A percentile compares a stretch with the other conserved stretches of the same genome.
Conservation (phyloP, 2,329 filamentous ascomycete genomes). For the Dactylellina haptotyla region DNA sequence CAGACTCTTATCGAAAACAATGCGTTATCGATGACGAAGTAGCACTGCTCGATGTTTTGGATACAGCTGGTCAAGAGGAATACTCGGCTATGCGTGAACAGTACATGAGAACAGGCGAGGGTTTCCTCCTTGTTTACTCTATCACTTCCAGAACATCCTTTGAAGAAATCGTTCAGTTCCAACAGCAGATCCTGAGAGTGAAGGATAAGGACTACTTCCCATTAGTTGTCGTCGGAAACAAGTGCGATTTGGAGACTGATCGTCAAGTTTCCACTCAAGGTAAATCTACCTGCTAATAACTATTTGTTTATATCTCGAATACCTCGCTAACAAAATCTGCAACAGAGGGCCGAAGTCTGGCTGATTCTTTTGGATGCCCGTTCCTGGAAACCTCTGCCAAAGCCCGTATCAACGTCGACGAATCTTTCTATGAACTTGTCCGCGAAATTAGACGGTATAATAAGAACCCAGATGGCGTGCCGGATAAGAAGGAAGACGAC, state of each 20-base stretch:
- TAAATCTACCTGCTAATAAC: constrained; percentile 65
- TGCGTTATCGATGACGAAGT: constrained; percentile 99
- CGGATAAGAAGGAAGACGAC: constrained; percentile 52
- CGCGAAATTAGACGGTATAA: constrained; percentile 98
- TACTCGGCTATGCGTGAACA: constrained; percentile 99
- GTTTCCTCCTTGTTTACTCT: constrained; percentile 96
- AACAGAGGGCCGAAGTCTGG: constrained; percentile 87
- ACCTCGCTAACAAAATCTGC: constrained; percentile 19
- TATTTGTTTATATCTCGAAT: constrained; percentile 1
- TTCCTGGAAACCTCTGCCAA: constrained; percentile 99
- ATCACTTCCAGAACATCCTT: constrained; percentile 98
- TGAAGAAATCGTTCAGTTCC: constrained; percentile 97
- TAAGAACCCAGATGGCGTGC: constrained; percentile 86
- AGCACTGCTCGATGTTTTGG: constrained; percentile 94
- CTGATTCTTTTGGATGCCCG: constrained; percentile 89
- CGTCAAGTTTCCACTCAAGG: constrained; percentile 91
- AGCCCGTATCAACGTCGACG: constrained; percentile 96
- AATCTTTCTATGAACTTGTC: constrained; percentile 98
- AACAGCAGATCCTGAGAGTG: constrained; percentile 96
- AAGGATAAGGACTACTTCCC: constrained; percentile 99
- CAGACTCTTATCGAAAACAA: constrained; percentile 99
- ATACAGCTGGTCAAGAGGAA: constrained; percentile 98
- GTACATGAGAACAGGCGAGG: constrained; percentile 99
- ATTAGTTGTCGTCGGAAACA: constrained; percentile 98
- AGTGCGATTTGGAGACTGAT: constrained; percentile 96